A percentile compares a stretch with the other conserved stretches of the same genome.
Conservation (phyloP, 2,329 filamentous ascomycete genomes). For the Aspergillus udagawae region DNA sequence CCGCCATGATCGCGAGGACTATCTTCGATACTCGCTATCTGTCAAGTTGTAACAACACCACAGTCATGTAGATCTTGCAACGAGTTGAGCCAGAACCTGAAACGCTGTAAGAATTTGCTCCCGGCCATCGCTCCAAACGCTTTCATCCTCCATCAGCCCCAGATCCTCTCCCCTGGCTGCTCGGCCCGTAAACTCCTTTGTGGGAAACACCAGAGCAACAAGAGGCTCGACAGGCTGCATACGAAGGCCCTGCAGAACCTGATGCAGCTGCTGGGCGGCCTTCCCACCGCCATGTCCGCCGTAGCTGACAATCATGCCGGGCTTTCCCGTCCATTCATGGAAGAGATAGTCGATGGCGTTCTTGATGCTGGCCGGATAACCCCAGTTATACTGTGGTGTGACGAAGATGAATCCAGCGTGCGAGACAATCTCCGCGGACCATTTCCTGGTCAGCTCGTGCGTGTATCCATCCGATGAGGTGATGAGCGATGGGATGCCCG, state of each 20-base stretch:
- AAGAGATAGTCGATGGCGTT: conserved; percentile 61
- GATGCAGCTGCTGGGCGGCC: conserved; percentile 31
- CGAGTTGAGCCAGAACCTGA: background rate
- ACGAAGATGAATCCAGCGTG: conserved; percentile 42
- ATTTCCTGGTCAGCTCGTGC: conserved; percentile 33
- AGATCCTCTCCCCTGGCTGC: conserved; percentile 22
- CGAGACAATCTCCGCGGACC: conserved; percentile 33
- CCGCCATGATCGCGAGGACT: no score
- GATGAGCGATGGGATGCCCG: conserved; percentile 35
- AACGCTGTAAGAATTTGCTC: conserved; percentile 3
- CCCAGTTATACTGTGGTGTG: conserved; percentile 52
- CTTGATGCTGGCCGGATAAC: conserved; percentile 53
- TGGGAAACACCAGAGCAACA: conserved; percentile 27
- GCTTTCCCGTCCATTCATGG: conserved; percentile 57
- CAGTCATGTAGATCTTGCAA: background rate
- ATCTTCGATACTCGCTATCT: no score
- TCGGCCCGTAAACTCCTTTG: conserved; percentile 18
- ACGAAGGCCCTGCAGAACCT: conserved; percentile 31
- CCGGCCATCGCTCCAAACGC: conserved; percentile 4
- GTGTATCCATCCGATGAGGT: conserved; percentile 29
- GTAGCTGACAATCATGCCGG: conserved; percentile 52
- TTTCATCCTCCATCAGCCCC: conserved; percentile 6
- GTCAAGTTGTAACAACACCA: background rate
- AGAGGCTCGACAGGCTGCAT: conserved; percentile 32
- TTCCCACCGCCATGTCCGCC: conserved; percentile 44